These are phyloP conservation scores for Groenewaldozyma auringiensis DNA, from an alignment of 1,139 yeast species.

Conservation along the genomic window DNA sequence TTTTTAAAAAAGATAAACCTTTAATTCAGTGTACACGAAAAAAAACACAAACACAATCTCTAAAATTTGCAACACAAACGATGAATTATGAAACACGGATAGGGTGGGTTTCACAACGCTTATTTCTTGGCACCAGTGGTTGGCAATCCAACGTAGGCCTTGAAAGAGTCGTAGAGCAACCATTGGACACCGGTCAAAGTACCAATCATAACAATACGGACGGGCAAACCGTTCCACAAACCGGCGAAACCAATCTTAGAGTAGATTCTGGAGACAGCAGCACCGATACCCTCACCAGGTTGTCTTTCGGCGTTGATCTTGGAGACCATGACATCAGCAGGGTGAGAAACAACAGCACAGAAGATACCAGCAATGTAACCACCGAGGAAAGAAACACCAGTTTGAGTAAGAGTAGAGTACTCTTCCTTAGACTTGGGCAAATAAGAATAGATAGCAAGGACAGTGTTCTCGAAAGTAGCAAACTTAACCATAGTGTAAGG, in stretches of 20 bases:
- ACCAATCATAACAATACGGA: conserved; percentile 93
- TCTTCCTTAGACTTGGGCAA: conserved; percentile 21
- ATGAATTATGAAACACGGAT: neutral
- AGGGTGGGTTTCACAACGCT: neutral
- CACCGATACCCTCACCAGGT: conserved; percentile 56
- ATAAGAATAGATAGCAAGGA: conserved; percentile 34
- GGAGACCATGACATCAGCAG: conserved; percentile 96
- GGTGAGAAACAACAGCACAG: conserved; percentile 92
- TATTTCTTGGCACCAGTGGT: conserved; percentile 52
- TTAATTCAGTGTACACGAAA: neutral
- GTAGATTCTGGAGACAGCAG: conserved; percentile 68
- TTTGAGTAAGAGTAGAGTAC: conserved; percentile 54
- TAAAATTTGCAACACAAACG: neutral
- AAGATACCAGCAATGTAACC: conserved; percentile 95
- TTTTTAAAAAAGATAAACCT: neutral
- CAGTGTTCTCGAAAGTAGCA: conserved; percentile 86
- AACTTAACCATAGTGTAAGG: conserved; percentile 97
- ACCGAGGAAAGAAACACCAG: conserved; percentile 88
- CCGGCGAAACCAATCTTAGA: conserved; percentile 78
- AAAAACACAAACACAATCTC: neutral
- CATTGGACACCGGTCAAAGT: conserved; percentile 95
- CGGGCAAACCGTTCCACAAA: conserved; percentile 89
- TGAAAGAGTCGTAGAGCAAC: conserved; percentile 91
- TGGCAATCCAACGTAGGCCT: conserved; percentile 84
- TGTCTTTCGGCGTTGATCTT: conserved; percentile 73